A percentile compares a stretch with the other conserved stretches of the same genome.
Evolutionary conservation across 2,329 filamentous ascomycete species (phyloP).

Genomic region (Trichophyton verrucosum): DNA sequence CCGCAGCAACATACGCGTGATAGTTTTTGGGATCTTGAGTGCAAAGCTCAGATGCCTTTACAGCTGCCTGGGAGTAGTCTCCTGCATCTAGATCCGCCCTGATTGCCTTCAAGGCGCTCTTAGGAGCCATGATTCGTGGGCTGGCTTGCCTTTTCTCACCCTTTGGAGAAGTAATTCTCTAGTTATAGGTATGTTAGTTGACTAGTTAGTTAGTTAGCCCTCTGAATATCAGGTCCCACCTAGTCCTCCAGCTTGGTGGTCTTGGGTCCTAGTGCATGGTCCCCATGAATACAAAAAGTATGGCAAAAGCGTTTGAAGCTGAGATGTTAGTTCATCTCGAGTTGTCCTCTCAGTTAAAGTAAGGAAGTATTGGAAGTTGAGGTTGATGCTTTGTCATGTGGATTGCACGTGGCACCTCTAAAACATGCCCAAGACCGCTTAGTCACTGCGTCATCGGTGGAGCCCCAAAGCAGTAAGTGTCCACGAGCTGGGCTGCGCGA

Average conservation of each 20-base stretch:
- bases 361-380: too few species aligned
- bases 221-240: too few species aligned
- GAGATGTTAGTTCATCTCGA: too few species aligned
- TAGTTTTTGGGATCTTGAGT: constrained; percentile 65
- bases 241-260: too few species aligned
- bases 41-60: constrained; percentile 57
- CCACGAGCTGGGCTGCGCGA: not conserved
- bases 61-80: constrained; percentile 64
- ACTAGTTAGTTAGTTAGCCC: too few species aligned
- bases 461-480: not conserved
- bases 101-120: constrained; percentile 69
- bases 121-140: constrained; percentile 35
- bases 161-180: too few species aligned
- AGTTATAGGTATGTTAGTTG: too few species aligned
- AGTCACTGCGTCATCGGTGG: constrained; percentile 1
- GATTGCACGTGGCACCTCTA: not conserved
- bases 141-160: not conserved
- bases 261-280: too few species aligned
- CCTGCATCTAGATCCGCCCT: constrained; percentile 64
- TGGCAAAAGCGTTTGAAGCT: too few species aligned
- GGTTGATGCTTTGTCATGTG: too few species aligned
- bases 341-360: too few species aligned
- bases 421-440: not conserved
- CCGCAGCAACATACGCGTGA: constrained; percentile 50
- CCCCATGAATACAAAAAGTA: too few species aligned